Evolutionary conservation across 2,329 filamentous ascomycete genomes (phyloP), one percentile per base, ranked within the genome.

Genomic region (Dothistroma septosporum): DNA sequence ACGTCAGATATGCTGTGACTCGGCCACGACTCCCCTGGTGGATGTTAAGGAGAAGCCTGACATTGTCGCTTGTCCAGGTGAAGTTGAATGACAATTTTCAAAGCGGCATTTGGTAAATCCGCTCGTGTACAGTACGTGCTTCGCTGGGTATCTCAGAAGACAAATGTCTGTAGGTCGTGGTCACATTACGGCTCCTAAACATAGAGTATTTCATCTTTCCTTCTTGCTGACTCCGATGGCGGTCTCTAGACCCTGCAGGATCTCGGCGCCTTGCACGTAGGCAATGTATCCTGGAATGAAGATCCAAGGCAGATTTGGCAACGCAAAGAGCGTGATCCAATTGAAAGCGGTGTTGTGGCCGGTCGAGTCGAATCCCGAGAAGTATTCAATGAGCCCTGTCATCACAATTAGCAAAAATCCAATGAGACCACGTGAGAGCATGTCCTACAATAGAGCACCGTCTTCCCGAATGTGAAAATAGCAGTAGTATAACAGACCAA

Each of bases 221-320:
- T 73, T 72, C 63, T 69, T 72, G 53, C 32, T 58, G 35, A 52
- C 53, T 16, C 59, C 62, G 10, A 76, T 69, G 33, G 80, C 80
- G 47, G 77, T 72, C 22, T 82, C 79, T 24, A 88, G 76, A 0
- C 82, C 83, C 62, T 83, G 75, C n/a, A 87, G 59, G 44, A 89
- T 86, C 69, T 90, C 87, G 44, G 72, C 71, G 9, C 82, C 84
- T 60, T 87, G 83, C 9, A 82, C 74, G 68, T 86, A 84, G 16
- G 81, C 80, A 74, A 87, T 85, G 66, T 88, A 88, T 0, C 76
- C 69, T 1, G 87, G 86, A 48, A 89, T 79, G 11, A 87, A 67
- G 61, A 90, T 75, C 87, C 87, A 90, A 8, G 83, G 75, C 37
- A 83, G 84, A 72, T 89, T 90, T 33, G 87, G 86, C 62, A 90